Evolutionary conservation across 1,284 basidiomycete genomes (phyloP).

Genomic region (Microbotryum scabiosae): DNA sequence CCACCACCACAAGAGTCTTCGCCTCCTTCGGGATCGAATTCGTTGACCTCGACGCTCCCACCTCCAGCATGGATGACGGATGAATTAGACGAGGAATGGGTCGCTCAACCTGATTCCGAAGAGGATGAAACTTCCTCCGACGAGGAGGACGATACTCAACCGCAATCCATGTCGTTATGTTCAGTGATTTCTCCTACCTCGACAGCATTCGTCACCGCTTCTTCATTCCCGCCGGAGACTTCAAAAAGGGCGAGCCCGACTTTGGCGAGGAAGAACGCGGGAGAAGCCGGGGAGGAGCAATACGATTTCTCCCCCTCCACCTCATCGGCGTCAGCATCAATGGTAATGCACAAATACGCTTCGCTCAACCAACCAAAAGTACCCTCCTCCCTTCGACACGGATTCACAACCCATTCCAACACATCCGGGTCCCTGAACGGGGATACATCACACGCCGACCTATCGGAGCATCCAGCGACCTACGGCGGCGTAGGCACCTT

Average conservation of each 20-base stretch:
- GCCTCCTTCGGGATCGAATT: no score
- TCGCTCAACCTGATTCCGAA: not conserved
- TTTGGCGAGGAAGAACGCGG: not conserved
- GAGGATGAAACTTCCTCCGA: not conserved
- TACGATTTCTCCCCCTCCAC: not conserved
- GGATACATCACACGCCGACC: not conserved
- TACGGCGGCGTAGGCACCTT: slow-evolving; percentile 9
- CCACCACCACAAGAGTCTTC: no score
- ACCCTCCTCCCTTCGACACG: slow-evolving; percentile 18
- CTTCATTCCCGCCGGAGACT: not conserved
- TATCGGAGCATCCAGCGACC: not conserved
- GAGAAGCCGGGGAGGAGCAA: not conserved
- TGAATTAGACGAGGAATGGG: slow-evolving; percentile 8
- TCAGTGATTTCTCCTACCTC: not conserved
- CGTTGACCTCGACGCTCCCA: no score
- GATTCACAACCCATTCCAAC: slow-evolving; percentile 8
- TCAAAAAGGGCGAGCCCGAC: not conserved
- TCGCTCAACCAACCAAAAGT: slow-evolving; percentile 19
- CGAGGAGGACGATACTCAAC: not conserved
- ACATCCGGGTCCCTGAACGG: not conserved
- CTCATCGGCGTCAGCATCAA: not conserved
- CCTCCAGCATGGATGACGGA: slow-evolving; percentile 4
- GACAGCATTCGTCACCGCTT: not conserved
- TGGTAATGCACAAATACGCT: not conserved
- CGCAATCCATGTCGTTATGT: not conserved